Conservation (phyloP, 768 basidiomycete species). For the Nevesoporus exiguus region DNA sequence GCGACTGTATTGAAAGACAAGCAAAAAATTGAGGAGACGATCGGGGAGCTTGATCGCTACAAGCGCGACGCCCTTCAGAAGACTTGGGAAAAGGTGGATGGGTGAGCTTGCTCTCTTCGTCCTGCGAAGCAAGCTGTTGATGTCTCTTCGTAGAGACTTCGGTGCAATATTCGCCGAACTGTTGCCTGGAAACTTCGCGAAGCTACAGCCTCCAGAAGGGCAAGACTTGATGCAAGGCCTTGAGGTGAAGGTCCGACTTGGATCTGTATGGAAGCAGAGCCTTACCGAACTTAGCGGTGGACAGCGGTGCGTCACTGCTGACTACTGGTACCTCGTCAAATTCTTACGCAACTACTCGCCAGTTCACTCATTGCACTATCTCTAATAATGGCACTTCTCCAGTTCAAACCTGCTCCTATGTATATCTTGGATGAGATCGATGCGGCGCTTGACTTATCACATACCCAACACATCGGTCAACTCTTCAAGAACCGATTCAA, state of each 20-base stretch:
- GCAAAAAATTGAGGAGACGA: slow-evolving; percentile 91
- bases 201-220: slow-evolving; percentile 89
- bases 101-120: slow-evolving; percentile 43
- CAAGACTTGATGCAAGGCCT: slow-evolving; percentile 93
- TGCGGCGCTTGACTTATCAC: slow-evolving; percentile 92
- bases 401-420: slow-evolving; percentile 99
- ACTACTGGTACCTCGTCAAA: neutral
- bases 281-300: slow-evolving; percentile 97
- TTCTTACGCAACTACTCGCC: slow-evolving; percentile 1
- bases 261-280: slow-evolving; percentile 96
- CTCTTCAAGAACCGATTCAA: slow-evolving; percentile 98
- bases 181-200: slow-evolving; percentile 94
- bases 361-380: slow-evolving; percentile 97
- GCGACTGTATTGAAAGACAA: slow-evolving; percentile 87
- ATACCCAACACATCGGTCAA: slow-evolving; percentile 96
- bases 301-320: slow-evolving; percentile 63
- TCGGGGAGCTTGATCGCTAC: slow-evolving; percentile 88
- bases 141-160: slow-evolving; percentile 65
- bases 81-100: slow-evolving; percentile 95
- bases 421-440: slow-evolving; percentile 99
- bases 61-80: slow-evolving; percentile 91
- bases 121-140: neutral
- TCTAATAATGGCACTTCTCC: slow-evolving; percentile 97
- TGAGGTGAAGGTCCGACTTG: slow-evolving; percentile 95
- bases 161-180: slow-evolving; percentile 95